A percentile compares a stretch with the other conserved stretches of the same genome.
Conservation (phyloP, 495 filamentous ascomycete species). For the Immersiella caudata region DNA sequence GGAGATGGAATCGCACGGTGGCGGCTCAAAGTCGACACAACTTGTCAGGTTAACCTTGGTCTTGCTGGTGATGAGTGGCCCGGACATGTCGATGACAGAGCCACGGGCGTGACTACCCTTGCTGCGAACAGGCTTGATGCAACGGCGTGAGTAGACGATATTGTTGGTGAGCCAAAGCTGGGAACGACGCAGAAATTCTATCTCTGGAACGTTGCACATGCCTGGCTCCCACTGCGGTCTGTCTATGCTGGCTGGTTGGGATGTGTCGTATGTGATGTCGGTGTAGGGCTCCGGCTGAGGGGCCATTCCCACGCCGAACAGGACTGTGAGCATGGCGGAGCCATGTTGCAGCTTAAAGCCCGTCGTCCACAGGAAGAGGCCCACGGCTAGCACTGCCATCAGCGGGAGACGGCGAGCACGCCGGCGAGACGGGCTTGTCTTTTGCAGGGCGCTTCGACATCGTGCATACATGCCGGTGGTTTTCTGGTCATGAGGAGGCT, state of each 20-base stretch:
- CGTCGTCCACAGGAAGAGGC: conserved; percentile 27
- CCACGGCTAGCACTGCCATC: conserved; percentile 24
- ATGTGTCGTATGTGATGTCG: background rate
- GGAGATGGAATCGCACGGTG: conserved; percentile 34
- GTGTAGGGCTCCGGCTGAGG: background rate
- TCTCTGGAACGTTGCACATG: conserved; percentile 24
- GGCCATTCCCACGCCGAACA: background rate
- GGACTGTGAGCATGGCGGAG: conserved; percentile 17
- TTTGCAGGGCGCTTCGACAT: conserved; percentile 17
- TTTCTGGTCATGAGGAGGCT: background rate
- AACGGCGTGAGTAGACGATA: conserved; percentile 44
- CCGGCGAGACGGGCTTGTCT: conserved; percentile 25
- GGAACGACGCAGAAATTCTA: conserved; percentile 31
- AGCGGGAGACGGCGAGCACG: conserved; percentile 27
- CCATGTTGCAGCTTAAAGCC: conserved; percentile 27
- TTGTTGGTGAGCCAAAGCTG: conserved; percentile 40
- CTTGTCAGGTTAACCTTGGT: conserved; percentile 37
- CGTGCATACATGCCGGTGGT: conserved; percentile 6
- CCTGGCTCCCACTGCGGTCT: conserved; percentile 15
- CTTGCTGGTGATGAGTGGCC: conserved; percentile 35
- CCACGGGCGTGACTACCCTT: conserved; percentile 29
- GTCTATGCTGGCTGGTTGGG: conserved; percentile 7
- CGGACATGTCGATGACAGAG: conserved; percentile 36
- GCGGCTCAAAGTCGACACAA: conserved; percentile 28
- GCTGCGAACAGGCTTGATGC: conserved; percentile 37